Evolutionary conservation across 2,329 filamentous ascomycete genomes (phyloP).

Genomic region (Trichoderma asperellum): DNA sequence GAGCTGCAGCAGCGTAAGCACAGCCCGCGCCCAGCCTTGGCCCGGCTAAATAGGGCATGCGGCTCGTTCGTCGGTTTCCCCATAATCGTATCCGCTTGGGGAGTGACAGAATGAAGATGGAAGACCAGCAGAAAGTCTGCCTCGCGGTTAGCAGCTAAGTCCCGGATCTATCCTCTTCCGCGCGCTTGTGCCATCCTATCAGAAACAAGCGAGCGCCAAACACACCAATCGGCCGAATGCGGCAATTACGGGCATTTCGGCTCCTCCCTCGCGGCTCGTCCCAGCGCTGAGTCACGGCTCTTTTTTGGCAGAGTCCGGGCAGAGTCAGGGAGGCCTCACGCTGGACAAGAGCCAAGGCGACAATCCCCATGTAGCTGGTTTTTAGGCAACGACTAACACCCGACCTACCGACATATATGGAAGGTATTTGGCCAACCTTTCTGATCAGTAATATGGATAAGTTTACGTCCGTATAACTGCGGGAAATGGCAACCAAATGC

Average conservation of each 20-base stretch:
- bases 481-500: neutral
- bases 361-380: neutral
- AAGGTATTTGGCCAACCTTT: neutral
- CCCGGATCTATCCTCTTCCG: constrained; percentile 20
- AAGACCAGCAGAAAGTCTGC: constrained; percentile 2
- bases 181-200: constrained; percentile 12
- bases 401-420: neutral
- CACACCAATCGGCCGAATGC: neutral
- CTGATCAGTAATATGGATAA: neutral
- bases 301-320: neutral
- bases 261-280: neutral
- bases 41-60: neutral
- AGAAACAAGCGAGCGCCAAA: neutral
- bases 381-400: too few species aligned
- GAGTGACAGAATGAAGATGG: neutral
- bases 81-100: neutral
- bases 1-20: neutral
- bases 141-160: neutral
- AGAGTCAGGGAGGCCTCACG: neutral
- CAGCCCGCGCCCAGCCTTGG: neutral
- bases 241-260: neutral
- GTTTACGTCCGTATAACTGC: neutral
- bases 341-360: neutral
- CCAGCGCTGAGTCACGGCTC: constrained; percentile 10
- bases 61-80: neutral